Percentiles rank a stretch among this genome's conserved stretches.
phyloP scores from a whole-genome alignment of 2,329 filamentous ascomycete genomes.

The Curvularia spicifera region DNA sequence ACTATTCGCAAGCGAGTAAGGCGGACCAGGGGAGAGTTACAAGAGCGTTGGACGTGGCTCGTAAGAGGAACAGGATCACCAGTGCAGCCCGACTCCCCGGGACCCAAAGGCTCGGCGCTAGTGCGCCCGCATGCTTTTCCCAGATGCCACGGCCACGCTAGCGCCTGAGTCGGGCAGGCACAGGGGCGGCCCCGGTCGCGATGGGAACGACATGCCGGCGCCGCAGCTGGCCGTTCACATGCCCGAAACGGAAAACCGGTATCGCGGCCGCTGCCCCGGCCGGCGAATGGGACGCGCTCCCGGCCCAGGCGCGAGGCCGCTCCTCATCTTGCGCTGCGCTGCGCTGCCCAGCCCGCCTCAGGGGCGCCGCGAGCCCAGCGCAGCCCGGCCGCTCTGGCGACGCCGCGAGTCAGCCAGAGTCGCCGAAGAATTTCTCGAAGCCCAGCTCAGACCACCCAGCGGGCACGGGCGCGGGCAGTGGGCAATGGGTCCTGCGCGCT shows the following conservation, averaged over 20 bases:
- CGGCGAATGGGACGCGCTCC: conserved; percentile 35
- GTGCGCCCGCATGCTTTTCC: conserved; percentile 13
- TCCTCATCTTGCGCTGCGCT: conserved; percentile 18
- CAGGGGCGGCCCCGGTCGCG: conserved; percentile 23
- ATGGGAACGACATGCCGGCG: conserved; percentile 39
- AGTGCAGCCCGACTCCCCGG: conserved; percentile 33
- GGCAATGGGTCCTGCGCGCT: too few species aligned
- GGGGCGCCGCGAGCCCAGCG: conserved; percentile 19
- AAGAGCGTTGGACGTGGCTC: conserved; percentile 46
- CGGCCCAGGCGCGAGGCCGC: conserved; percentile 17
- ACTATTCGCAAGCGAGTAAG: conserved; percentile 43
- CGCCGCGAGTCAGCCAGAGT: conserved; percentile 39
- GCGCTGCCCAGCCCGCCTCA: conserved; percentile 20
- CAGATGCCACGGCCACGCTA: conserved; percentile 7
- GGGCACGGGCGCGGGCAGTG: background rate
- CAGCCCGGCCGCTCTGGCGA: conserved; percentile 19
- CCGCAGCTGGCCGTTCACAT: conserved; percentile 32
- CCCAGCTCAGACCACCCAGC: conserved; percentile 26
- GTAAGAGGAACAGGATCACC: conserved; percentile 43
- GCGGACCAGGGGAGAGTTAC: conserved; percentile 39
- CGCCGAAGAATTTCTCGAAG: conserved; percentile 38
- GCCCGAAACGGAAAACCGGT: conserved; percentile 33
- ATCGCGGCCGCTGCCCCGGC: conserved; percentile 41
- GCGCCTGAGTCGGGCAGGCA: conserved; percentile 13
- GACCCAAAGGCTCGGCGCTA: conserved; percentile 18